Base-by-base conservation (phyloP, 768 basidiomycete genomes). In the Tricholoma saponaceum region DNA sequence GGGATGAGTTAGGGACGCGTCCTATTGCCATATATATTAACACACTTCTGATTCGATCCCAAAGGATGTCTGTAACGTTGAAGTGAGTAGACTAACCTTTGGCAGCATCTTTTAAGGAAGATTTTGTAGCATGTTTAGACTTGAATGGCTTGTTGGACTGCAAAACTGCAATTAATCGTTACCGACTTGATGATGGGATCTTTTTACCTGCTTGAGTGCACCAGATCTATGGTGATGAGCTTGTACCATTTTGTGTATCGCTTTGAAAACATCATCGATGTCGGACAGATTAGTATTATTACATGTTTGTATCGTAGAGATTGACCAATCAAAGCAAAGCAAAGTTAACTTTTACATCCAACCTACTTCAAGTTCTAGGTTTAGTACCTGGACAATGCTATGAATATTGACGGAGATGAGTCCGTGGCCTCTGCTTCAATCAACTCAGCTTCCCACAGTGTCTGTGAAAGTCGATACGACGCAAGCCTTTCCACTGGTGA, bases 111-210 rank as follows among this genome's bases (percentile, higher is more conserved):
- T 90, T 94, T 37, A 97, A 65, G 0, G 89, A 79, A 1, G 89
- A 84, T 73, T 97, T 97, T 12, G 90, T 83, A 2, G 93, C 83
- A 77, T 95, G 91, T 69, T 86, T 90, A 2, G 92, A 92, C 74
- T 98, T 98, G 79, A 90, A 98, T 1, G 82, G 63, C 71, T 98
- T 98, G 74, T 98, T 97, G 79, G 85, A 76, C 92, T 95, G 61
- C 14, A 18, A 46, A 53, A 47, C 1, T 14, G 12, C 16, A 18
- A 3, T 50, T 6, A 50, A 14, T 10, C 0, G 7, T 50, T 50
- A 18, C 7, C 0, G n/a, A n/a, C 4, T 8, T 6, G 9, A 26
- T 50, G 26, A 9, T 50, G 30, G 32, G 46, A 46, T 55, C 54
- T 52, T 64, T 80, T 51, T 50, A 75, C 86, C 81, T 97, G 95